Base-by-base conservation (phyloP, 495 filamentous ascomycete species). In the Aspergillus nanangensis region DNA sequence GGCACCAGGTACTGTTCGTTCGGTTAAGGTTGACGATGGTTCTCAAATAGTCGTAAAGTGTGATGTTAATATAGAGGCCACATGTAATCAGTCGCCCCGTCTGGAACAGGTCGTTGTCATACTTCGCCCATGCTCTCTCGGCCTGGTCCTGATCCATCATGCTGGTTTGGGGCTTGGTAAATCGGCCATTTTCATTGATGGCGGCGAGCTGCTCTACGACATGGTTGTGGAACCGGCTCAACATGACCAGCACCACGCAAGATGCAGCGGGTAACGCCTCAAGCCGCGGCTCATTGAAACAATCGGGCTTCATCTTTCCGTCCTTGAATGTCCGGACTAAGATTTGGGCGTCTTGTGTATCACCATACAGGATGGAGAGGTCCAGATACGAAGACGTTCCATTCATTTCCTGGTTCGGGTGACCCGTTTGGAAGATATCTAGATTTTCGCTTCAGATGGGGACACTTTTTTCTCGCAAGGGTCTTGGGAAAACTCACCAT, bases 381-480 rank as follows among this genome's bases (percentile, higher is more conserved):
- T 82, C 78, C 4, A 82, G 67, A 41, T 82, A 82, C 0, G 73
- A 77, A 14, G 78, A 80, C 0, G 71, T 76, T 9, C 75, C 53
- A 7, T 59, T 72, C 21, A 69, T 75, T 17, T 59, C 64, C n/a
- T 48, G 52, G 44, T 81, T 61, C 0, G 31, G 18, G 23, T 60
- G 62, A 44, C 69, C 62, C 7, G 77, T 79, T 8, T 63, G 61
- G 68, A 81, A 80, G 8, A 73, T 56, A 41, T 80, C 50, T 51
- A 24, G 2, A 11, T n/a, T 13, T 8, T 40, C 25, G 27, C 5
- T 42, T 15, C 19, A 21, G 31, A 18, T 42, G 13, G 11, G 13
- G 35, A n/a, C n/a, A n/a, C n/a, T n/a, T 8, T 41, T 10, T 2
- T 41, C 22, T 24, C 13, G 9, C 21, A n/a, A n/a, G 11, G 11